phyloP scores from a whole-genome alignment of 805 yeast genomes.

The Metschnikowia peoriensis region DNA sequence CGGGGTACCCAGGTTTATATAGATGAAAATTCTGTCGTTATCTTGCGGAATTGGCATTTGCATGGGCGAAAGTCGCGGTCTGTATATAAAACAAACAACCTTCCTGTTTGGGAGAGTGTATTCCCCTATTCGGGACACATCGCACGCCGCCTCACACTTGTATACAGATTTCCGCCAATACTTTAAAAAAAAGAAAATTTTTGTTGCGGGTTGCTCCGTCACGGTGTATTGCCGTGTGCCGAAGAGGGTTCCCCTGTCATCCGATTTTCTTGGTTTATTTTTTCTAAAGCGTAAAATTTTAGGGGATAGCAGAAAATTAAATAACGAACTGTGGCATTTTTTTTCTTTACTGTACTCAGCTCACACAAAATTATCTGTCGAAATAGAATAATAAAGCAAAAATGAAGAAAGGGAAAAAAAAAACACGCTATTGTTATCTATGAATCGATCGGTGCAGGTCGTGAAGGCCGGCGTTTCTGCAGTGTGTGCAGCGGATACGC shows the following conservation, averaged over 20 bases:
- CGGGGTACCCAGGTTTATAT: not conserved
- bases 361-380: too few relatives aligned
- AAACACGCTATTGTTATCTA: not conserved
- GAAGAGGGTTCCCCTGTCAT: not conserved
- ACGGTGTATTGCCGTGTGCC: not conserved
- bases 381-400: too few relatives aligned
- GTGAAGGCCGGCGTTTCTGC: not conserved
- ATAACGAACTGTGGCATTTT: too few relatives aligned
- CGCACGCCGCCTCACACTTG: not conserved
- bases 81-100: not conserved
- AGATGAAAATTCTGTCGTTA: not conserved
- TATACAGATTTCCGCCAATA: not conserved
- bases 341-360: too few relatives aligned
- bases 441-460: not conserved
- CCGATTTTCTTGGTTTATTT: not conserved
- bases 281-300: too few relatives aligned
- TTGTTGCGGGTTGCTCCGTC: not conserved
- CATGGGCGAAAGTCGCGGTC: not conserved
- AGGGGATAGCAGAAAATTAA: too few relatives aligned
- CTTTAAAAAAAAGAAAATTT: not conserved
- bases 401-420: too few relatives aligned
- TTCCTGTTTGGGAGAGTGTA: conserved; percentile 1
- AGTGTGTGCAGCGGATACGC: not conserved
- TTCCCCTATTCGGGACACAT: not conserved
- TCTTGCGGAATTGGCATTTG: not conserved